Base-by-base conservation (phyloP, 106 monocot genomes). In the Xerophyta viscosa region DNA sequence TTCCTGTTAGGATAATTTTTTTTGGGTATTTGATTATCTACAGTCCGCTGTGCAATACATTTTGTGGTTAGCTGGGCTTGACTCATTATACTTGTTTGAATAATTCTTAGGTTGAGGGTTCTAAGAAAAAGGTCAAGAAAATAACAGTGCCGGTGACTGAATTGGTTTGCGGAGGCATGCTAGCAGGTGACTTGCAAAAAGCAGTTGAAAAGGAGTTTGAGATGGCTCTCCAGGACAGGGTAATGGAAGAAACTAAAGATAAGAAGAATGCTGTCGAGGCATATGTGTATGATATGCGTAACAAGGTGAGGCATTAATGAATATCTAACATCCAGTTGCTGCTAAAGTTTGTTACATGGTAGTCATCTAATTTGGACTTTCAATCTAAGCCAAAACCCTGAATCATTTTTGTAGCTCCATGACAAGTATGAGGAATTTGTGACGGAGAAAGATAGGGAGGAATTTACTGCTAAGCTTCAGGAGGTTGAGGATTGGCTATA, bases 221-320 rank as follows among this genome's bases (percentile, higher is more conserved):
- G 31, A 92, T 92, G 92, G 94, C 88, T 41, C 80, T 88, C 66
- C 84, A 96, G 55, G 94, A 96, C 42, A 72, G 81, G 54, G 78
- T 96, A 7, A 96, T 96, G 88, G 94, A 96, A 68, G 94, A 96
- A 61, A 96, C 88, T 11, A 96, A 96, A 28, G 88, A 96, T 62
- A 96, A 63, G 59, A 96, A 96, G 70, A 96, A 96, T 74, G 94
- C 88, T n/a, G 94, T 96, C 15, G 94, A 96, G 59, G 75, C 94
- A 8, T 96, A 96, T 66, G 84, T 96, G 18, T 96, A 88, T 73
- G 88, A 88, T 56, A 88, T 96, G 88, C 73, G 94, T 52, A 96
- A 85, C 57, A 96, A 96, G 61, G 93, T 77, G 48, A 20, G 46
- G 23, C 50, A 37, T 29, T 10, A 29, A 9, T 21, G 8, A 46